Base-by-base conservation (phyloP, 176 grass and related monocot species). In the Aechmea fasciata region DNA sequence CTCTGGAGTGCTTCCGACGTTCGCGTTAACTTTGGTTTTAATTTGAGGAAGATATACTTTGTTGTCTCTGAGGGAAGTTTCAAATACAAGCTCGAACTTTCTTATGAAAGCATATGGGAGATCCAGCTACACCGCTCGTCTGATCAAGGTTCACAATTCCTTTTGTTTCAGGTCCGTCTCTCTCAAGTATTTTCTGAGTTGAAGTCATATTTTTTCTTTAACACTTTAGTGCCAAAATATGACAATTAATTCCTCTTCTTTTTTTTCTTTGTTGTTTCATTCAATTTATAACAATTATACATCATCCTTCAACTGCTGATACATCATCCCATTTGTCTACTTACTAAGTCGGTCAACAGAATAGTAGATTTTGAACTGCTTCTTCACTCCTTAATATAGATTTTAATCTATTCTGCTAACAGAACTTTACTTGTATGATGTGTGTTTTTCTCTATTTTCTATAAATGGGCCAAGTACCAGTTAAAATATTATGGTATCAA, bases 61-160 rank as follows among this genome's bases (percentile, higher is more conserved):
- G 57, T 26, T 49, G 59, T 89, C n/a, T 49, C 13, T 17, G n/a
- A 67, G 70, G 68, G 49, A 20, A 41, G 3, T 15, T 69, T 12
- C 12, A 26, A n/a, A 62, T 96, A 80, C 63, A 91, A 89, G 67
- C 85, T 96, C 70, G 88, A 96, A 74, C 80, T 96, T 78, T 88
- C 88, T 26, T 91, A 91, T 25, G 85, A 96, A 65, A 91, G 88
- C 64, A 91, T 96, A 73, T 96, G 92, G 92, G 92, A 96, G 72
- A 96, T 96, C 29, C 75, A 91, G 72, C 84, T 91, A 69, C 83
- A 91, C 20, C 64, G 78, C 48, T 90, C 88, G 50, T 74, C 69
- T 29, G 14, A n/a, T 85, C 47, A 91, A 75, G 70, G 15, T 61
- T 84, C 80, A 9, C 80, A 89, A 64, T 96, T 89, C 73, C 92